Evolutionary conservation across 2,329 filamentous ascomycete genomes (phyloP).

Genomic region (Cercospora sp.): DNA sequence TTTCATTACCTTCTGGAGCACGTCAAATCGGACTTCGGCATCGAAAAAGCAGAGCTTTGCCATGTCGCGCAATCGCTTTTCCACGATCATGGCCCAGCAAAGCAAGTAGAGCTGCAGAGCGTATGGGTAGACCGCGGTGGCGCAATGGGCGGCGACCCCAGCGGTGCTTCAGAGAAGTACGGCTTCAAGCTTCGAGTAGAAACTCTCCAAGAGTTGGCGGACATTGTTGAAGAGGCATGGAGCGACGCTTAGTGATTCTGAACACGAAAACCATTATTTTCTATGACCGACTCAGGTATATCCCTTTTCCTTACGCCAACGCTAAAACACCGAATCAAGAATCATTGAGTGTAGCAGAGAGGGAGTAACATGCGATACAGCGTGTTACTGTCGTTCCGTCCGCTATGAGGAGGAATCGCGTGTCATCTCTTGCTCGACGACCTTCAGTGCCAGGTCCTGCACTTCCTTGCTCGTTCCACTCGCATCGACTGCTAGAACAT

Average conservation of each 20-base stretch:
- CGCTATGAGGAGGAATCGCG: constrained; percentile 13
- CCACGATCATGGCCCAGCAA: constrained; percentile 67
- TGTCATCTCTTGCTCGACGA: constrained; percentile 43
- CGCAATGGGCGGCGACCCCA: constrained; percentile 49
- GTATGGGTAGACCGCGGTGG: constrained; percentile 64
- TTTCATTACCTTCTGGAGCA: constrained; percentile 65
- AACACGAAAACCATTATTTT: background rate
- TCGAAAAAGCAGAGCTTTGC: constrained; percentile 60
- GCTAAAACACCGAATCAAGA: constrained; percentile 3
- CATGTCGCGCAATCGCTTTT: constrained; percentile 69
- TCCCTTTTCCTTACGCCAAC: constrained; percentile 14
- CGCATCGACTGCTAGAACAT: constrained; percentile 51
- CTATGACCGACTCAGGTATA: constrained; percentile 11
- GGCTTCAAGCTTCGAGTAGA: constrained; percentile 63
- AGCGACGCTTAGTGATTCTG: constrained; percentile 10
- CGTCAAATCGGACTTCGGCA: constrained; percentile 56
- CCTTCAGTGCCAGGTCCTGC: constrained; percentile 41
- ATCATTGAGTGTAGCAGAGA: background rate
- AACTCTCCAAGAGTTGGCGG: constrained; percentile 62
- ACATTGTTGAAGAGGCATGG: constrained; percentile 52
- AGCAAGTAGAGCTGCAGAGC: constrained; percentile 59
- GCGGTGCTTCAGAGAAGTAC: constrained; percentile 43
- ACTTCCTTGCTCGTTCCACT: constrained; percentile 46
- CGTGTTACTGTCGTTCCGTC: background rate
- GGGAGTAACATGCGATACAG: background rate